Percentiles rank a stretch among this genome's conserved stretches.
Evolutionary conservation across 1,139 yeast species (phyloP).

Genomic region (Hansenula sp.): DNA sequence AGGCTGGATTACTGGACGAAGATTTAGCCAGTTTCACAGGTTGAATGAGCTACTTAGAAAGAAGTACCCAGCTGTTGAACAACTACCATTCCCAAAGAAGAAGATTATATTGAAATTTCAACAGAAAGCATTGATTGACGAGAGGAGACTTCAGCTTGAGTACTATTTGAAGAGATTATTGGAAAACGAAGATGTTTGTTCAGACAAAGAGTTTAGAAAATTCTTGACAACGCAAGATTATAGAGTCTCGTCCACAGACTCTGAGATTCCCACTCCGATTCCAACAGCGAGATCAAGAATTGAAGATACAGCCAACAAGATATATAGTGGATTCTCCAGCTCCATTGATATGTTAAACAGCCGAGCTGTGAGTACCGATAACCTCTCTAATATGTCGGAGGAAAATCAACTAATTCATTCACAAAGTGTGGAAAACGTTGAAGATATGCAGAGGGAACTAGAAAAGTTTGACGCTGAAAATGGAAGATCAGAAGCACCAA

Average conservation of each 20-base stretch:
- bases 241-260: slow-evolving; percentile 3
- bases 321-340: slow-evolving; percentile 40
- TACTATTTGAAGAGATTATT: slow-evolving; percentile 57
- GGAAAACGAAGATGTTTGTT: slow-evolving; percentile 65
- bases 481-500: slow-evolving; percentile 19
- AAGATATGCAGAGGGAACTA: slow-evolving; percentile 26
- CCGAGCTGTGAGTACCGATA: slow-evolving; percentile 15
- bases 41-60: slow-evolving; percentile 62
- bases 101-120: slow-evolving; percentile 62
- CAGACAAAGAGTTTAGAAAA: slow-evolving; percentile 65
- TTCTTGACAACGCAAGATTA: slow-evolving; percentile 71
- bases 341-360: slow-evolving; percentile 10
- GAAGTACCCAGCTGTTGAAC: slow-evolving; percentile 47
- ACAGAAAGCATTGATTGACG: slow-evolving; percentile 58
- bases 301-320: slow-evolving; percentile 39
- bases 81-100: slow-evolving; percentile 49
- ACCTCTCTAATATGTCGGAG: slow-evolving; percentile 2
- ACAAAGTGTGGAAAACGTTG: slow-evolving; percentile 24
- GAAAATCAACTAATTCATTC: background rate
- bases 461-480: slow-evolving; percentile 17
- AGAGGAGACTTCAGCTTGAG: slow-evolving; percentile 59
- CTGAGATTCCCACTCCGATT: background rate
- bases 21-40: slow-evolving; percentile 80
- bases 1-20: slow-evolving; percentile 86
- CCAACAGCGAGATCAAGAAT: slow-evolving; percentile 9